phyloP scores from a whole-genome alignment of 2,329 filamentous ascomycete species.

The Grosmannia serpens region DNA sequence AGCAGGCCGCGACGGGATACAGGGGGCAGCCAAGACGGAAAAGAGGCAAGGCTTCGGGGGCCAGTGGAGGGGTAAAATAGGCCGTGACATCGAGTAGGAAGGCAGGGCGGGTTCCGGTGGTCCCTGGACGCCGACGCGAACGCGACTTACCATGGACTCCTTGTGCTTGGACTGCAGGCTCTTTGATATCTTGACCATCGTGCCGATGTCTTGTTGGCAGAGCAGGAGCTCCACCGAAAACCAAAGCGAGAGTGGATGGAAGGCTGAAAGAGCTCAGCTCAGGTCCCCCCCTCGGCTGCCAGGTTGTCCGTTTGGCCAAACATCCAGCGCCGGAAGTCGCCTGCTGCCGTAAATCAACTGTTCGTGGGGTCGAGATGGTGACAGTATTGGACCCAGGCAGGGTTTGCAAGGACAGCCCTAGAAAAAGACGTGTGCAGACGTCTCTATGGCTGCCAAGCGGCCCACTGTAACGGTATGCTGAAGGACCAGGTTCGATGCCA shows the following conservation, averaged over 20 bases:
- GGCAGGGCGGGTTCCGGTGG: background rate
- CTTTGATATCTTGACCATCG: slow-evolving; percentile 59
- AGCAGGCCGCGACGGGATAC: background rate
- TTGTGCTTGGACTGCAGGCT: slow-evolving; percentile 54
- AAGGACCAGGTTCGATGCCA: background rate
- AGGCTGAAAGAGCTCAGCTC: slow-evolving; percentile 1
- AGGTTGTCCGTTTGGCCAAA: background rate
- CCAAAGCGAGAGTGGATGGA: background rate
- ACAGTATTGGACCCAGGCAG: background rate
- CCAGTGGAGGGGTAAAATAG: background rate
- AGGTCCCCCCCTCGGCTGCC: slow-evolving; percentile 1
- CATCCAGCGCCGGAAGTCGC: background rate
- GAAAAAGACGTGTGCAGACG: background rate
- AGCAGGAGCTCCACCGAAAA: background rate
- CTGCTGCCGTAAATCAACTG: too few species aligned
- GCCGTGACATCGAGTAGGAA: background rate
- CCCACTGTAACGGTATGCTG: background rate
- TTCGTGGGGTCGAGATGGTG: background rate
- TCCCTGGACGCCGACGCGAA: background rate
- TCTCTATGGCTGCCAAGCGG: background rate
- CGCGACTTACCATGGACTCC: slow-evolving; percentile 49
- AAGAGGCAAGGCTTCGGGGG: background rate
- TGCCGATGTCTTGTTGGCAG: slow-evolving; percentile 15
- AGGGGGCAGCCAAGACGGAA: slow-evolving; percentile 7
- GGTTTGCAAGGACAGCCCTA: background rate